Base-by-base conservation (phyloP, 164 flowering plant species). In the Magnolia sinica region DNA sequence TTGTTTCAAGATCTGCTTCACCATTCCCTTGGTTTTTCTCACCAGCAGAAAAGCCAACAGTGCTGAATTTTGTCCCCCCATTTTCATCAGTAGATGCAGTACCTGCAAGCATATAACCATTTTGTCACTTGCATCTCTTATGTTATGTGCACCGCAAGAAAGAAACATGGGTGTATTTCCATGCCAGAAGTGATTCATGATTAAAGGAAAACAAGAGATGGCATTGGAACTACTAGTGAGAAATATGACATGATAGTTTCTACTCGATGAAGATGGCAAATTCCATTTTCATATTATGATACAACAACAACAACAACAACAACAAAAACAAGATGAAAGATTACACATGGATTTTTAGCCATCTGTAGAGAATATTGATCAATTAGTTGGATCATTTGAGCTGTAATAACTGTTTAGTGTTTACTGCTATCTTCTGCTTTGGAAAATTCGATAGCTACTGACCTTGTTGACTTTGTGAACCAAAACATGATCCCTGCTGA, bases 381-480 rank as follows among this genome's bases (percentile, higher is more conserved):
- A 31, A 13, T 14, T 16, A 65, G 68, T 68, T 23, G 7, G 50
- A 68, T 55, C 13, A 16, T 55, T 16, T 55, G 61, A 10, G 9
- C 7, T 68, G 13, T 8, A 16, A 13, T 27, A 27, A 27, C 71
- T 23, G 37, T 20, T 74, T 18, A 19, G 67, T 68, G 27, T 19
- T 13, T 24, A 20, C 27, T 64, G 64, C 50, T 31, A 51, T 37
- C 8, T 23, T 68, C 55, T 31, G 31, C 68, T 20, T 37, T 63
- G 29, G 24, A 52, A 37, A 11, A 61, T 20, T 45, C 68, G 11
- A 49, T 19, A 59, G 27, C 72, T 31, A 81, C 80, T 81, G 74
- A 79, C 82, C 82, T 84, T 77, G 64, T 84, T 77, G 64, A 77
- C 49, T 59, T 24, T 22, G 81, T 75, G 76, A 71, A 64, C 66